phyloP scores from a whole-genome alignment of 2,329 filamentous ascomycete species.

The Fusarium succisae region DNA sequence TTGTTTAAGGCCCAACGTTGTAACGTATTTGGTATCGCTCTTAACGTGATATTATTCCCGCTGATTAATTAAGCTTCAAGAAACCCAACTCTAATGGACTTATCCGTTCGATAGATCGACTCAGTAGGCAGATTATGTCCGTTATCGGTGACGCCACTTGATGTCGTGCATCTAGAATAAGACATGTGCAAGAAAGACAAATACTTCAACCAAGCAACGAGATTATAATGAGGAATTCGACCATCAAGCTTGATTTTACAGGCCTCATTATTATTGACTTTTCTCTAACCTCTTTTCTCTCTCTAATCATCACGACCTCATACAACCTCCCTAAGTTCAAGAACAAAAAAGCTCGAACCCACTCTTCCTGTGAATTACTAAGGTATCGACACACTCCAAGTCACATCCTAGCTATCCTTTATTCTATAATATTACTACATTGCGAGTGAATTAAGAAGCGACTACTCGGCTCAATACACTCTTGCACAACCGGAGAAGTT shows the following conservation, averaged over 20 bases:
- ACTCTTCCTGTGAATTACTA: background rate
- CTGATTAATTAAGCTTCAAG: background rate
- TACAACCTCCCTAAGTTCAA: background rate
- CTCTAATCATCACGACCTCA: background rate
- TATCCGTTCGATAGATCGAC: background rate
- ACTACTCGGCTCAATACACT: background rate
- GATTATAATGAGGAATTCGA: background rate
- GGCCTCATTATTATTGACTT: background rate
- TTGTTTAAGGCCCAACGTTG: background rate
- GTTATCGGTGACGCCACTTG: constrained; percentile 34
- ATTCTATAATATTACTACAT: background rate
- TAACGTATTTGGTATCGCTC: background rate
- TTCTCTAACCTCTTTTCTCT: background rate
- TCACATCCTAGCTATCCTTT: background rate
- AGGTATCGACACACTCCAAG: background rate
- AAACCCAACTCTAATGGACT: background rate
- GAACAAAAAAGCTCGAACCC: background rate
- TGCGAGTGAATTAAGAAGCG: background rate
- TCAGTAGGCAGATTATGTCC: constrained; percentile 2
- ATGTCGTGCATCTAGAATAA: constrained; percentile 16
- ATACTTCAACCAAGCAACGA: constrained; percentile 2
- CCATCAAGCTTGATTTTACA: background rate
- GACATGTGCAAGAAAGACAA: background rate
- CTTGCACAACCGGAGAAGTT: constrained; percentile 21
- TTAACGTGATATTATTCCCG: background rate